A percentile compares a stretch with the other conserved stretches of the same genome.
Conservation (phyloP, 2,329 filamentous ascomycete genomes). For the Scedosporium minutisporum region DNA sequence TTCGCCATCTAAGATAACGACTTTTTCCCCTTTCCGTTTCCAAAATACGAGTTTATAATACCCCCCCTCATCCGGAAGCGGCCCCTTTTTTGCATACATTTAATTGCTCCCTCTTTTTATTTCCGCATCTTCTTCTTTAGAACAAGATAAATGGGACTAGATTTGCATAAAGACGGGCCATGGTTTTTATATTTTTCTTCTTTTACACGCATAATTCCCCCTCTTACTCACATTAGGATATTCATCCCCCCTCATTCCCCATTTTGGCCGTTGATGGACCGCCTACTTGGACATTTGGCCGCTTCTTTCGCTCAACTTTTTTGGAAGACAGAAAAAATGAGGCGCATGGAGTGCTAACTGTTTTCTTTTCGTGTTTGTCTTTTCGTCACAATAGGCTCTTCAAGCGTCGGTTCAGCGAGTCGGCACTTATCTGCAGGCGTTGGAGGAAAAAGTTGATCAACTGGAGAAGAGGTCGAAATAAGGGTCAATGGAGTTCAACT, state of each 20-base stretch:
- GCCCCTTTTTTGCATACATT: neutral
- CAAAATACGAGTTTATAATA: neutral
- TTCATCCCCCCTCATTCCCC: neutral
- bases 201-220: neutral
- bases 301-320: neutral
- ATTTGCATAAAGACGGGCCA: neutral
- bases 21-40: neutral
- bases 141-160: neutral
- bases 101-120: too few species aligned
- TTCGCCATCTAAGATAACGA: constrained; percentile 24
- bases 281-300: neutral
- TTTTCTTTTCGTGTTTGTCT: neutral
- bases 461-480: constrained; percentile 55
- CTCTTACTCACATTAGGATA: neutral
- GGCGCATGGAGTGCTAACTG: constrained; percentile 3
- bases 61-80: neutral
- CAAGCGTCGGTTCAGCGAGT: constrained; percentile 73
- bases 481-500: constrained; percentile 8
- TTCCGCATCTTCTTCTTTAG: neutral
- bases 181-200: neutral
- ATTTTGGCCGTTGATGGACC: neutral
- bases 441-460: constrained; percentile 67
- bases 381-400: constrained; percentile 47
- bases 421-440: constrained; percentile 62
- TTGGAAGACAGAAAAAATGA: neutral